Conservation (phyloP, 768 basidiomycete species). For the Lentinula sp. region DNA sequence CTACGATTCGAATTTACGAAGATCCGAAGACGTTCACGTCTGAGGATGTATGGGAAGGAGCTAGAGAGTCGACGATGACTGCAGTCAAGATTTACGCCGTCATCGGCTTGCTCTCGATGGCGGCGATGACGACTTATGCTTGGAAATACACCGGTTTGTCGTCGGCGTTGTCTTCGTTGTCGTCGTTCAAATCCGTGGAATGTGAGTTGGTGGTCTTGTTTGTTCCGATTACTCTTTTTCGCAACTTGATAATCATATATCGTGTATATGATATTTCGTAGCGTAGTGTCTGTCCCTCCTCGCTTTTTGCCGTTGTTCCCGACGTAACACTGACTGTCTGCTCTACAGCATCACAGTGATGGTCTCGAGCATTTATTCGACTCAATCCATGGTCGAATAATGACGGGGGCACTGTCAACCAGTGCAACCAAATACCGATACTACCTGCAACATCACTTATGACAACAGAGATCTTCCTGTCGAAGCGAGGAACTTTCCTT, state of each 20-base stretch:
- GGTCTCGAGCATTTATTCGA: neutral
- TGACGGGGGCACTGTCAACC: neutral
- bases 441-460: neutral
- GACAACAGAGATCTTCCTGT: neutral
- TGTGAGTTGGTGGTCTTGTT: neutral
- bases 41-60: constrained; percentile 2
- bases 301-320: neutral
- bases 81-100: neutral
- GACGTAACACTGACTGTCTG: neutral
- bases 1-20: constrained; percentile 1
- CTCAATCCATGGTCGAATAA: neutral
- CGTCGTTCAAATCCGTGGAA: neutral
- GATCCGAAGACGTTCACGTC: neutral
- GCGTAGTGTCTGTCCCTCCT: neutral
- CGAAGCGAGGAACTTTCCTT: too few relatives aligned
- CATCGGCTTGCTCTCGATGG: neutral
- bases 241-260: neutral
- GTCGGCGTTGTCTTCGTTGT: neutral
- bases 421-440: neutral
- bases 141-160: neutral
- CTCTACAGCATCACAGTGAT: neutral
- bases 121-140: neutral
- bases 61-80: neutral
- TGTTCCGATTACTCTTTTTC: too few relatives aligned
- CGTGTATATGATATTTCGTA: neutral